Conservation (phyloP, 495 filamentous ascomycete genomes). For the Annulohypoxylon maeteangense region DNA sequence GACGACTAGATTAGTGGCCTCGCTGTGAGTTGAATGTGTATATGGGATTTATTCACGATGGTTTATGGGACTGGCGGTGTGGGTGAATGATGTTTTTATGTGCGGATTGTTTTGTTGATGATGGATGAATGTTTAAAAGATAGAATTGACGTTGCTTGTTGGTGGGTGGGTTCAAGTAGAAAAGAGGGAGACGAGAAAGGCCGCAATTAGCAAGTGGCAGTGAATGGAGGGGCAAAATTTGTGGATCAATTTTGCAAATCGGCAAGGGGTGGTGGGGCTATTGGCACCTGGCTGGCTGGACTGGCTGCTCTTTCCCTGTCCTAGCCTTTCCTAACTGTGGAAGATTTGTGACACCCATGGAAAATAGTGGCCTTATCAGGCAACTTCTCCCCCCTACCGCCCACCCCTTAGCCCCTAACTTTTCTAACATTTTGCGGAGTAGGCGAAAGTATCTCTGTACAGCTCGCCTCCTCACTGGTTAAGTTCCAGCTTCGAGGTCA, state of each 20-base stretch:
- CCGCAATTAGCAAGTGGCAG: slow-evolving; percentile 34
- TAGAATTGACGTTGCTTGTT: slow-evolving; percentile 39
- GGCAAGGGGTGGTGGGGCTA: slow-evolving; percentile 36
- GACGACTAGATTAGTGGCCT: slow-evolving; percentile 52
- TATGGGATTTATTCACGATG: slow-evolving; percentile 10
- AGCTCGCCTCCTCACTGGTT: slow-evolving; percentile 8
- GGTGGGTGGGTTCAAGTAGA: slow-evolving; percentile 44
- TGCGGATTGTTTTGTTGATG: slow-evolving; percentile 14
- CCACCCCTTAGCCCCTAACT: background rate
- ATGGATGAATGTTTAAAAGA: slow-evolving; percentile 15
- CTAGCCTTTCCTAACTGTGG: background rate
- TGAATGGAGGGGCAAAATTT: slow-evolving; percentile 46
- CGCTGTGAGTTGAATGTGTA: slow-evolving; percentile 45
- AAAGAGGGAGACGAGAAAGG: slow-evolving; percentile 41
- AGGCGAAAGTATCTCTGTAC: slow-evolving; percentile 20
- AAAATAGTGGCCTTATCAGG: slow-evolving; percentile 25
- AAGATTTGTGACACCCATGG: slow-evolving; percentile 37
- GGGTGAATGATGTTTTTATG: slow-evolving; percentile 18
- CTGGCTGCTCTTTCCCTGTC: slow-evolving; percentile 8
- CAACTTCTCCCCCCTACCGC: slow-evolving; percentile 4
- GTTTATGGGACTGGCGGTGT: slow-evolving; percentile 12
- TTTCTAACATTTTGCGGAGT: slow-evolving; percentile 24
- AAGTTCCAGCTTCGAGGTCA: slow-evolving; percentile 21
- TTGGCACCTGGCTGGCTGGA: slow-evolving; percentile 23
- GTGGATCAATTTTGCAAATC: slow-evolving; percentile 38